phyloP scores from a whole-genome alignment of 179 eudicot genomes.

The Beta macrorhiza region DNA sequence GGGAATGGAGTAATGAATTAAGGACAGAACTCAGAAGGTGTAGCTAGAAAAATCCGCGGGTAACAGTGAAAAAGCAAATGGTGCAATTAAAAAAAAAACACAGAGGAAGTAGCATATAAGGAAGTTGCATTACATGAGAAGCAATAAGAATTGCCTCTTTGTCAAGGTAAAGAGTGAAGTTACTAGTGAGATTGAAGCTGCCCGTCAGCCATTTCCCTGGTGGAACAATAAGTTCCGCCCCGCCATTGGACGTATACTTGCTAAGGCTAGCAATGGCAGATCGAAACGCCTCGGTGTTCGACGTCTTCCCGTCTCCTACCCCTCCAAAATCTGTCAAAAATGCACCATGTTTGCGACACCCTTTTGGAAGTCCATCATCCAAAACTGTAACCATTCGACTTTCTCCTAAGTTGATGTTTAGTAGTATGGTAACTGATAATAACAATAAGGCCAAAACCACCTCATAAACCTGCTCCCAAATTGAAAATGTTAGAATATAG shows the following conservation, averaged over 20 bases:
- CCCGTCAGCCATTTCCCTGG: conserved; percentile 88
- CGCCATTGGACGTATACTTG: conserved; percentile 52
- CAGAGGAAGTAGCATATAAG: background rate
- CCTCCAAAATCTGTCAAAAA: conserved; percentile 71
- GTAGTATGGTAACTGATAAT: conserved; percentile 4
- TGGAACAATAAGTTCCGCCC: conserved; percentile 73
- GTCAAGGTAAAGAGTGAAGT: conserved; percentile 72
- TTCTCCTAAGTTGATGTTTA: conserved; percentile 14
- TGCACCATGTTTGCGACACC: conserved; percentile 62
- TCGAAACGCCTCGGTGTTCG: conserved; percentile 68
- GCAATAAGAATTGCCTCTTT: conserved; percentile 69
- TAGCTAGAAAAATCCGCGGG: no score
- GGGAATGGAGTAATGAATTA: no score
- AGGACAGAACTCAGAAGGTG: no score
- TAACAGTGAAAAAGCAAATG: no score
- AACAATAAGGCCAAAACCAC: background rate
- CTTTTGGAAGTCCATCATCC: conserved; percentile 3
- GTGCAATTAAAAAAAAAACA: no score
- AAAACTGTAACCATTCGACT: background rate
- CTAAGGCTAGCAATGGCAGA: conserved; percentile 53
- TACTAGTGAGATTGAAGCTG: conserved; percentile 73
- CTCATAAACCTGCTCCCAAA: conserved; percentile 14
- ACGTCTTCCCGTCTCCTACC: conserved; percentile 73
- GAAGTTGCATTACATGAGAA: conserved; percentile 52
- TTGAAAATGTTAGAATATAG: background rate